Evolutionary conservation across 2,329 filamentous ascomycete species (phyloP), one percentile per base, ranked within the genome.

Genomic region (Colletotrichum viniferum): DNA sequence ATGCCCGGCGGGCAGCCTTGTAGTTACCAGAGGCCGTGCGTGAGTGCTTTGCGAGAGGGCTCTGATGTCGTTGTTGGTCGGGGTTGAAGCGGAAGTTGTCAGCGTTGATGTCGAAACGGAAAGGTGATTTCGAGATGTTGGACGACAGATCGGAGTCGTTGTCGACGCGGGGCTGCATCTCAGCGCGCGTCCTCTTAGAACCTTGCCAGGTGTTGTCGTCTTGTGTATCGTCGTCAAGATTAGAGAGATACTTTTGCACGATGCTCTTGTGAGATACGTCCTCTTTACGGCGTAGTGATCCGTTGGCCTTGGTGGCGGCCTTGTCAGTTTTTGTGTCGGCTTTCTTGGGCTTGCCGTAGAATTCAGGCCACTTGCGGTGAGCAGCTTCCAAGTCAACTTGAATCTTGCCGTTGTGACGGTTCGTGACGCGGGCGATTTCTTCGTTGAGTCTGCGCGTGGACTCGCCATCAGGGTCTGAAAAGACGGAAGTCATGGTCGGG

Each of bases 111-210:
- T 78, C 77, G n/a, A 78, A 77, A 34, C 77, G 76, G 8, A 78
- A 76, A 5, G 86, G 85, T 14, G 86, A 84, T 67, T 84, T 86
- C 76, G 84, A 83, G 55, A 88, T 81, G 36, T 87, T 81, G 28
- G 84, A 86, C 9, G 88, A 89, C 48, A 86, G 83, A 77, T 90
- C 88, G 3, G 88, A 88, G 69, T 88, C 88, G 81, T 86, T 87
- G 67, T 90, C 88, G 69, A 89, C 89, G 65, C 87, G 87, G 12
- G 89, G 85, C 73, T 90, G 89, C 88, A 90, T 90, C 77, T 88
- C 86, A 18, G 87, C 84, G 70, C 86, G 85, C 75, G 85, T 84
- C 78, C 86, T 83, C 77, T 84, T 84, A 65, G 84, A 84, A 68
- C 81, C 83, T 58, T 79, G 77, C 83, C 85, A 87, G 55, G 82